Percentiles rank a stretch among this genome's conserved stretches.
Evolutionary conservation across 192 early-diverging fungal genomes (phyloP).

Genomic region (Backusella morwellensis): DNA sequence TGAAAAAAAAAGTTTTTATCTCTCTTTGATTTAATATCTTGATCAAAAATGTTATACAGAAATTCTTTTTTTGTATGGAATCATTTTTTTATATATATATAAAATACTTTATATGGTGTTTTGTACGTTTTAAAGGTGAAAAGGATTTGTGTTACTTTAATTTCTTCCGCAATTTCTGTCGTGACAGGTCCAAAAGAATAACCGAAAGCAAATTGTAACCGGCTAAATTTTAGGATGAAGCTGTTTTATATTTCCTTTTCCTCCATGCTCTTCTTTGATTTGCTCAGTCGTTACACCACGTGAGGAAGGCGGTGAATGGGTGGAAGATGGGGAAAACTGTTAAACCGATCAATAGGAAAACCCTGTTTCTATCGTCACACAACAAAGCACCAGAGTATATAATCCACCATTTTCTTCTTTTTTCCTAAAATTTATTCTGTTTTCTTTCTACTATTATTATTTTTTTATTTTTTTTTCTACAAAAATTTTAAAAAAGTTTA

Average conservation of each 20-base stretch:
- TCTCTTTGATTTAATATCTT: background rate
- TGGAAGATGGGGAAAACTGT: background rate
- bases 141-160: background rate
- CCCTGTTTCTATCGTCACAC: background rate
- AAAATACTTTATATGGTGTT: background rate
- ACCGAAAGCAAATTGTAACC: background rate
- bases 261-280: background rate
- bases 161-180: background rate
- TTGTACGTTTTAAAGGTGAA: background rate
- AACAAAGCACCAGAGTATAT: background rate
- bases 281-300: background rate
- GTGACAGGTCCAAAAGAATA: conserved; percentile 3
- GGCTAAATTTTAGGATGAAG: background rate
- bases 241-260: background rate
- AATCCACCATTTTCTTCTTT: background rate
- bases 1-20: background rate
- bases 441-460: background rate
- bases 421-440: background rate
- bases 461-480: background rate
- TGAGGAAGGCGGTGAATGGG: background rate
- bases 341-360: background rate
- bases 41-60: conserved; percentile 4
- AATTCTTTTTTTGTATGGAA: background rate
- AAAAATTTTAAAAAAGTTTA: conserved; percentile 1
- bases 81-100: background rate